Conservation (phyloP, 768 basidiomycete species). For the Fistulinella prunicolor region DNA sequence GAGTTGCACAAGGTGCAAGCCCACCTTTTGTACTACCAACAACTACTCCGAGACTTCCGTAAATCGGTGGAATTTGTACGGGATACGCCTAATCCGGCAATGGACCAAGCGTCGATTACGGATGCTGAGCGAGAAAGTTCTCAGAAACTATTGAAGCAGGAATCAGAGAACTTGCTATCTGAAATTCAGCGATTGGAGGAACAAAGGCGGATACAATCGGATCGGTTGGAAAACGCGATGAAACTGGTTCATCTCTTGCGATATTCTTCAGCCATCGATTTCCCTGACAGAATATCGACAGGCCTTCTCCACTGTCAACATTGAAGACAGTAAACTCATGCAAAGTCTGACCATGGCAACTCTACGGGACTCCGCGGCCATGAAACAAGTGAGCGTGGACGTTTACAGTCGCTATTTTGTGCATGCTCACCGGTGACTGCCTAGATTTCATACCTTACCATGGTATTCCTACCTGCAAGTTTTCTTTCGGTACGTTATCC, state of each 20-base stretch:
- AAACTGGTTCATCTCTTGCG: constrained; percentile 25
- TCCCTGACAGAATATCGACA: constrained; percentile 28
- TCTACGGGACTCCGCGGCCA: constrained; percentile 40
- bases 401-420: too few relatives aligned
- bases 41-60: constrained; percentile 53
- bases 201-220: constrained; percentile 29
- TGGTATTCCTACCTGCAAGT: constrained; percentile 57
- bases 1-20: constrained; percentile 59
- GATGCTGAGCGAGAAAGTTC: constrained; percentile 21
- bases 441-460: constrained; percentile 49
- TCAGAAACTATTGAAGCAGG: constrained; percentile 39
- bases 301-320: constrained; percentile 60
- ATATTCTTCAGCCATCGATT: too few relatives aligned
- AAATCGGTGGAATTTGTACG: constrained; percentile 48
- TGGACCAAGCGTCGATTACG: constrained; percentile 31
- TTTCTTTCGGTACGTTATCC: constrained; percentile 34
- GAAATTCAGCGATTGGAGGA: constrained; percentile 48
- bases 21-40: constrained; percentile 54
- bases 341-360: constrained; percentile 45
- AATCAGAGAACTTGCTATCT: constrained; percentile 44
- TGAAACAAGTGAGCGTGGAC: constrained; percentile 32
- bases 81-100: constrained; percentile 47
- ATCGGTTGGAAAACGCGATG: constrained; percentile 33
- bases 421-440: neutral
- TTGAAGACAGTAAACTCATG: constrained; percentile 51